These are phyloP conservation scores for Boletus rubescentipes DNA, from an alignment of 768 basidiomycete species.

Conservation along the genomic window DNA sequence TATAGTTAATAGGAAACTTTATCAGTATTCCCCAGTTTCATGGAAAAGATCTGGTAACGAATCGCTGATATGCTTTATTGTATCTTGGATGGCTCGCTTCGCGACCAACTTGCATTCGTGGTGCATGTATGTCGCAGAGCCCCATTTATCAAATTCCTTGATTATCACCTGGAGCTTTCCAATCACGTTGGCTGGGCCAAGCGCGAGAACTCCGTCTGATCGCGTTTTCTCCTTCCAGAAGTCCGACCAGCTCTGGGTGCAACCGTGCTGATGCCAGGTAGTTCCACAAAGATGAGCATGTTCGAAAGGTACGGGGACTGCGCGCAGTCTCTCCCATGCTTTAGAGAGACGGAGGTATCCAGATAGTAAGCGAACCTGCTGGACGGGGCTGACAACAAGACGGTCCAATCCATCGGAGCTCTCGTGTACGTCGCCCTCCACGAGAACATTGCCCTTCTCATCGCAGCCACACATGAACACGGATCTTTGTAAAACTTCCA, in stretches of 20 bases:
- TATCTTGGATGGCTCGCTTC: slow-evolving; percentile 52
- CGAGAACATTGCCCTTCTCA: slow-evolving; percentile 11
- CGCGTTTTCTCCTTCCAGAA: slow-evolving; percentile 79
- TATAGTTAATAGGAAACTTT: neutral
- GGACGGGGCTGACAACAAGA: slow-evolving; percentile 53
- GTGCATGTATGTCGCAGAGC: slow-evolving; percentile 76
- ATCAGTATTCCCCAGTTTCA: slow-evolving; percentile 35
- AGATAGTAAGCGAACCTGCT: slow-evolving; percentile 64
- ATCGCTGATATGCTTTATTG: slow-evolving; percentile 57
- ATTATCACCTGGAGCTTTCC: slow-evolving; percentile 61
- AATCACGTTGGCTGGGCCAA: slow-evolving; percentile 64
- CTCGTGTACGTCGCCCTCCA: slow-evolving; percentile 34
- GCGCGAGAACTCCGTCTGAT: slow-evolving; percentile 55
- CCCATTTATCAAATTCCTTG: slow-evolving; percentile 71
- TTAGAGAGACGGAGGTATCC: slow-evolving; percentile 69
- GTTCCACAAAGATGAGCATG: slow-evolving; percentile 63
- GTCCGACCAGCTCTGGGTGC: slow-evolving; percentile 70
- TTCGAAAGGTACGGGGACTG: slow-evolving; percentile 57
- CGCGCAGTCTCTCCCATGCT: slow-evolving; percentile 65
- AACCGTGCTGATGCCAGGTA: slow-evolving; percentile 72
- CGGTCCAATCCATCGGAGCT: slow-evolving; percentile 41
- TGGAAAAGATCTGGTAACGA: slow-evolving; percentile 62
- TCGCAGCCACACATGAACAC: slow-evolving; percentile 27
- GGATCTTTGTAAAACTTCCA: slow-evolving; percentile 71
- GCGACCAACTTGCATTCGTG: slow-evolving; percentile 66